Conservation (phyloP, 257 asterid genomes). For the Voacanga thouarsii region DNA sequence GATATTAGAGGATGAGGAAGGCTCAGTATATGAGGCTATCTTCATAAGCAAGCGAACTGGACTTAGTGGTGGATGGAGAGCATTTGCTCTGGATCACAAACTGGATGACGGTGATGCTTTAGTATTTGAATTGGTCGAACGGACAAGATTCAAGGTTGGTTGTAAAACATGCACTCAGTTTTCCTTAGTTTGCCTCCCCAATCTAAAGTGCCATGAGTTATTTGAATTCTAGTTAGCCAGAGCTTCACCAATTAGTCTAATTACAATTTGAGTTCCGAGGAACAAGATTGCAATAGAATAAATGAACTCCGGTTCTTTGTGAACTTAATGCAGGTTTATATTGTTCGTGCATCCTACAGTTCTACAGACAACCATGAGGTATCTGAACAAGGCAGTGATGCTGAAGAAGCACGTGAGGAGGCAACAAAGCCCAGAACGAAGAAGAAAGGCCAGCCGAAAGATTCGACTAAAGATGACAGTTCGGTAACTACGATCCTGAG, state of each 20-base stretch:
- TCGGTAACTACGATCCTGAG: slow-evolving; percentile 30
- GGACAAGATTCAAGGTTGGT: slow-evolving; percentile 75
- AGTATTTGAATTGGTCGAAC: slow-evolving; percentile 67
- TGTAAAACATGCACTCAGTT: background rate
- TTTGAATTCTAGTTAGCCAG: background rate
- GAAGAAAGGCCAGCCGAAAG: slow-evolving; percentile 4
- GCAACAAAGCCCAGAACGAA: slow-evolving; percentile 11
- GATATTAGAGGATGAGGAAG: slow-evolving; percentile 60
- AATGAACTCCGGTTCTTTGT: background rate
- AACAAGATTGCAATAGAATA: background rate
- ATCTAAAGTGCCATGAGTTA: background rate
- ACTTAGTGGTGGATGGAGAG: slow-evolving; percentile 97
- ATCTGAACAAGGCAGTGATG: slow-evolving; percentile 29
- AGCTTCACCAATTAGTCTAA: background rate
- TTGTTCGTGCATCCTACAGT: slow-evolving; percentile 46
- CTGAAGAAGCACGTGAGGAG: slow-evolving; percentile 29
- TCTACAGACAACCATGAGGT: slow-evolving; percentile 8
- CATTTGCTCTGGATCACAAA: slow-evolving; percentile 78
- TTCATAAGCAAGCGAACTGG: slow-evolving; percentile 70
- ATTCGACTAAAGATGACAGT: slow-evolving; percentile 26
- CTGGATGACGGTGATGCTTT: slow-evolving; percentile 88
- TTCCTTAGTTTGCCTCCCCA: background rate
- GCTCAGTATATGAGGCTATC: slow-evolving; percentile 51
- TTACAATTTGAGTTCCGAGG: background rate
- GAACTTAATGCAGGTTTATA: slow-evolving; percentile 44